Evolutionary conservation across 768 basidiomycete genomes (phyloP).

Genomic region (Holtermanniella nyarrowii): DNA sequence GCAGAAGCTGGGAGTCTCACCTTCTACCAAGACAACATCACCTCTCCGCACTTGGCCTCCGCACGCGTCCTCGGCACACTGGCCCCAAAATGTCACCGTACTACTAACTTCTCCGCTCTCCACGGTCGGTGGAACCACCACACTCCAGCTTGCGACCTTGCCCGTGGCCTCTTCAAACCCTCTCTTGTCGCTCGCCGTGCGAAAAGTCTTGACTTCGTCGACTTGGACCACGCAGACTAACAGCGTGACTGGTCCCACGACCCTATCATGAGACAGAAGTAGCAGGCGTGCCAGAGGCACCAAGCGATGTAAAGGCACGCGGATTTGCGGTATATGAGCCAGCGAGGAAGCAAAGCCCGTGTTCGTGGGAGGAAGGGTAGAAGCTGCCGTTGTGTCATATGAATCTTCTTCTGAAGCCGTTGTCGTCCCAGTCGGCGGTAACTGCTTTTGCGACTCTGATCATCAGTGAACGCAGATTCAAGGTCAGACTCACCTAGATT

Average conservation of each 20-base stretch:
- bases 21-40: conserved; percentile 27
- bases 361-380: neutral
- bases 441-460: too few relatives aligned
- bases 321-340: neutral
- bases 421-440: too few relatives aligned
- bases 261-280: neutral
- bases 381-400: neutral
- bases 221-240: conserved; percentile 25
- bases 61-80: conserved; percentile 20
- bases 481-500: too few relatives aligned
- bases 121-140: conserved; percentile 11
- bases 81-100: conserved; percentile 27
- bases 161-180: conserved; percentile 14
- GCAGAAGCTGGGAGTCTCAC: conserved; percentile 9
- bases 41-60: conserved; percentile 20
- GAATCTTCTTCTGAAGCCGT: neutral
- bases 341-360: neutral
- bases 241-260: neutral
- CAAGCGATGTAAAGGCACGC: neutral
- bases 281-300: neutral
- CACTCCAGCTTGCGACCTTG: conserved; percentile 23
- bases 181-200: conserved; percentile 21
- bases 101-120: conserved; percentile 10
- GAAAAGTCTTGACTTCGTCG: conserved; percentile 12
- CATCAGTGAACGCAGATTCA: too few relatives aligned